Evolutionary conservation across 768 basidiomycete species (phyloP), one percentile per base, ranked within the genome.

Genomic region (Hericium erinaceus): DNA sequence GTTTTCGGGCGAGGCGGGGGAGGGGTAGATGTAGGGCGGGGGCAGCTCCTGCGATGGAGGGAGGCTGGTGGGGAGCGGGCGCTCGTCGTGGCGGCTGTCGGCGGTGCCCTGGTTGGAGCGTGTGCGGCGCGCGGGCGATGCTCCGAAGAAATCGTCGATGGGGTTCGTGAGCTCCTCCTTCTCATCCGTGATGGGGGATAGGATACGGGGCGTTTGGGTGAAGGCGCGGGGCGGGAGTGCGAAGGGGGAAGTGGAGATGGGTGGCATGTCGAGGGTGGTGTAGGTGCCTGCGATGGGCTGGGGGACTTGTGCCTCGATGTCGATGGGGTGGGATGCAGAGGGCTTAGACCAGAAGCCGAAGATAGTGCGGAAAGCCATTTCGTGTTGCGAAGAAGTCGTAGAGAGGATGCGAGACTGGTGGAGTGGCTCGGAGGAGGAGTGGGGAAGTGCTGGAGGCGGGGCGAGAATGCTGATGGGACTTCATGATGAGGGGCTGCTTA

Each of bases 101-200:
- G 20, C n/a, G 13, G 55, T 56, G 38, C 55, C 55, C 4, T 39
- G 55, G n/a, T 15, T 41, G 33, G 55, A 11, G 41, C 22, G 20
- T 7, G 26, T 5, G 24, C 48, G 52, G 28, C 28, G 52, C 22
- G 52, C 15, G 37, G 52, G 26, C 28, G 48, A 20, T 1, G 38
- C 55, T 5, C 55, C 55, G 46, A 56, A 56, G 55, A 56, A 56
- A 37, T 18, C 24, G 28, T 56, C 48, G 55, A 56, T 22, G 15
- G 55, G 26, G 48, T 48, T 37, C 15, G 41, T 49, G 3, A 38
- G 16, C 20, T 18, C 26, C 13, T 50, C 48, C 41, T 44, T 50
- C 20, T 44, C 10, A 33, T 40, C 39, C 8, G 55, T 15, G n/a
- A 46, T 20, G 9, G 54, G 54, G 16, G 54, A 55, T 7, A 41